Conservation (phyloP, 441 rosid species). For the Melastoma candidum region DNA sequence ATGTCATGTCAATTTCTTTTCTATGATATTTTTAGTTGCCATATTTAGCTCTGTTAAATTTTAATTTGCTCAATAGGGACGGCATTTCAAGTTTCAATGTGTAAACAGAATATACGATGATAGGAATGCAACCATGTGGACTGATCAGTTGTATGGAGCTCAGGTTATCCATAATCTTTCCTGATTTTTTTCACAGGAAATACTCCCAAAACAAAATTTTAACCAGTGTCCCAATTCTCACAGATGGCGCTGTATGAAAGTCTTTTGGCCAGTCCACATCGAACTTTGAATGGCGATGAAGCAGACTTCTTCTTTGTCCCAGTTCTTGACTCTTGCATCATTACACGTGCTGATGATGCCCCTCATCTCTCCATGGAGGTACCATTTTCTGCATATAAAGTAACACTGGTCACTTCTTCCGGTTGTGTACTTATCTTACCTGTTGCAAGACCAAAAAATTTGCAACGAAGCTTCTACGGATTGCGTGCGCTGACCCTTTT, state of each 20-base stretch:
- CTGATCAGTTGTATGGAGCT: constrained; percentile 82
- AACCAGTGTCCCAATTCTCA: constrained; percentile 6
- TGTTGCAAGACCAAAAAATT: not conserved
- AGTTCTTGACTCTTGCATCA: constrained; percentile 94
- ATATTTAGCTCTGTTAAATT: constrained; percentile 18
- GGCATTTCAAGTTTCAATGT: constrained; percentile 83
- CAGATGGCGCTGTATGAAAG: constrained; percentile 97
- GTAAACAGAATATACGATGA: constrained; percentile 78
- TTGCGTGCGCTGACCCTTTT: not conserved
- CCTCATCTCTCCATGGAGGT: constrained; percentile 85
- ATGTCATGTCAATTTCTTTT: constrained; percentile 7
- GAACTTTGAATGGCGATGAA: constrained; percentile 88
- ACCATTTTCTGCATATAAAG: not conserved
- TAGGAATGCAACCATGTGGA: constrained; percentile 76
- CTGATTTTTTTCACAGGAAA: not conserved
- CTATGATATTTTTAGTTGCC: constrained; percentile 8
- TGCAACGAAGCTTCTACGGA: too few species aligned
- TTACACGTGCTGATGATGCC: constrained; percentile 85
- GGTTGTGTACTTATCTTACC: not conserved
- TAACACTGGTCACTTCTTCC: not conserved
- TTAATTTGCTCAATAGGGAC: constrained; percentile 47
- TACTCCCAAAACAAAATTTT: constrained; percentile 1
- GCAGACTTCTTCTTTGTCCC: constrained; percentile 98
- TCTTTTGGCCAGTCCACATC: constrained; percentile 64
- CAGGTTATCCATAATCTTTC: constrained; percentile 40